phyloP scores from a whole-genome alignment of 176 grass and related monocot species.

The maize (Zea mays) region DNA sequence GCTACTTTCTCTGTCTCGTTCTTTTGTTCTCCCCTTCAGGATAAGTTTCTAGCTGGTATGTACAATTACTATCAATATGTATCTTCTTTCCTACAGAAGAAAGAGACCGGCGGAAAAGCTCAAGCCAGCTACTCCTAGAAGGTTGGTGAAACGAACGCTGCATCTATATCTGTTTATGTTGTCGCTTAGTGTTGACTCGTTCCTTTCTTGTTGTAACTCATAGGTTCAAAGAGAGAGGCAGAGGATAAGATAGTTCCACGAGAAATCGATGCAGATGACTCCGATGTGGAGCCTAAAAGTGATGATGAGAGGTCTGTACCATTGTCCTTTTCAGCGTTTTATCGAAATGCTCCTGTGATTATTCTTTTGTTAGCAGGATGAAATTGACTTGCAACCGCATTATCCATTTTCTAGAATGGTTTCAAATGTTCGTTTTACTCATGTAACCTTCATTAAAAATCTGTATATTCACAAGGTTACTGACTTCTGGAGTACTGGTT shows the following conservation, averaged over 20 bases:
- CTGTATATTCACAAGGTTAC: background rate
- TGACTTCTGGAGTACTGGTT: background rate
- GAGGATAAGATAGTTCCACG: conserved; percentile 90
- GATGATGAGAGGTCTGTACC: conserved; percentile 64
- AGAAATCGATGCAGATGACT: conserved; percentile 89
- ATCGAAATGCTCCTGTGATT: background rate
- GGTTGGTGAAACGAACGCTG: conserved; percentile 39
- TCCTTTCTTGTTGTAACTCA: conserved; percentile 29
- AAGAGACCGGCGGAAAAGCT: conserved; percentile 73
- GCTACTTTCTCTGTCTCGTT: background rate
- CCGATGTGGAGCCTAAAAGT: conserved; percentile 70
- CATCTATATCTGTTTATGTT: background rate
- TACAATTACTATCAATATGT: conserved; percentile 14
- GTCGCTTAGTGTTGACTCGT: background rate
- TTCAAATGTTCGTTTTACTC: background rate
- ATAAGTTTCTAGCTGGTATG: background rate
- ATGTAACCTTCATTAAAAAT: background rate
- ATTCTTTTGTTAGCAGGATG: background rate
- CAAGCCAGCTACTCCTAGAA: conserved; percentile 75
- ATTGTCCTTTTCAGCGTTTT: background rate
- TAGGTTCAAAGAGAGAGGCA: conserved; percentile 74
- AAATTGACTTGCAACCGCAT: background rate
- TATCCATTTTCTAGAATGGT: background rate
- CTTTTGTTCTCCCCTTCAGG: background rate
- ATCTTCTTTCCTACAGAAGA: conserved; percentile 61